Conservation (phyloP, 169 alveolate species). For the Theileria parva region DNA sequence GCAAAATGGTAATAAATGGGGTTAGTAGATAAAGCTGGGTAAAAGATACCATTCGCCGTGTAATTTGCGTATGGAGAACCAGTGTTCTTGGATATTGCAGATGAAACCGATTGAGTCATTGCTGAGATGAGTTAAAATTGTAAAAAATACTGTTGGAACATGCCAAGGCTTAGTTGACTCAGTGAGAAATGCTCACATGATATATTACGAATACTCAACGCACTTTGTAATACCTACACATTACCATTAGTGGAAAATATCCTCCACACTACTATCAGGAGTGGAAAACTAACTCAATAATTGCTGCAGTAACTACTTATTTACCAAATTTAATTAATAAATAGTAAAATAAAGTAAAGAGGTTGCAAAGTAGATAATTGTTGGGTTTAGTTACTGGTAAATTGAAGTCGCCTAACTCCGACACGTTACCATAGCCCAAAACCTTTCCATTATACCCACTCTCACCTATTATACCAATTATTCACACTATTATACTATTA, state of each 20-base stretch:
- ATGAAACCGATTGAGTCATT: slow-evolving; percentile 34
- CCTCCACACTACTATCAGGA: no score
- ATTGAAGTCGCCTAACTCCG: slow-evolving; percentile 58
- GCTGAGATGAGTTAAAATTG: slow-evolving; percentile 6
- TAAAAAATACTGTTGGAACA: slow-evolving; percentile 35
- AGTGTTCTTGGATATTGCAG: slow-evolving; percentile 46
- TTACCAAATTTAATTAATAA: background rate
- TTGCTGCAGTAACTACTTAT: background rate
- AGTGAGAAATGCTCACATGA: slow-evolving; percentile 39
- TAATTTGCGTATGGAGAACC: slow-evolving; percentile 59
- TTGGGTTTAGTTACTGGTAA: slow-evolving; percentile 27
- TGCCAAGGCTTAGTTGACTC: slow-evolving; percentile 36
- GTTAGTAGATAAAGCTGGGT: no score
- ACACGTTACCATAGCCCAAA: slow-evolving; percentile 37
- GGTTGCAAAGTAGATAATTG: no score
- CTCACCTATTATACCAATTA: background rate
- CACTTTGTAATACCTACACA: slow-evolving; percentile 48
- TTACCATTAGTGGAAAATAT: no score
- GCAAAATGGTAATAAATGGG: no score
- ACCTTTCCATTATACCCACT: slow-evolving; percentile 2
- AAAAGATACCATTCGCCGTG: slow-evolving; percentile 13
- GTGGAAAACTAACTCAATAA: no score
- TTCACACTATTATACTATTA: no score
- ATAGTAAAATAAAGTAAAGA: no score
- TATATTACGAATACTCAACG: slow-evolving; percentile 34